Evolutionary conservation across 2,329 filamentous ascomycete genomes (phyloP).

Genomic region (Berkeleyomyces basicola): DNA sequence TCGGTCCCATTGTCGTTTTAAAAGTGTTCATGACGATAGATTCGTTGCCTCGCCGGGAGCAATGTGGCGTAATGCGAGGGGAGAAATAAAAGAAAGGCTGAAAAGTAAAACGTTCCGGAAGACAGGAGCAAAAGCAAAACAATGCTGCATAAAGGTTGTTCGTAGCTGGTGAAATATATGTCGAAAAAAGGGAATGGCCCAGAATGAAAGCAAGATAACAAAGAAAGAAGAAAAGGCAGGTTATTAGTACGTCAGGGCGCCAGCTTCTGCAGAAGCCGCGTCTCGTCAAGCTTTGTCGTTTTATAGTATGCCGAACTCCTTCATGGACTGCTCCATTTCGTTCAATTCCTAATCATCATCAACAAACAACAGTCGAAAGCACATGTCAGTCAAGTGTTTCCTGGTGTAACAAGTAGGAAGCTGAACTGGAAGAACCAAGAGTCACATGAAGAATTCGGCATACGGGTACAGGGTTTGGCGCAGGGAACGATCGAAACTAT

Average conservation of each 20-base stretch:
- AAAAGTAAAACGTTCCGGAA: not conserved
- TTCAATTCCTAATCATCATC: constrained; percentile 16
- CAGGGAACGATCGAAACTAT: not conserved
- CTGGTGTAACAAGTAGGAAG: not conserved
- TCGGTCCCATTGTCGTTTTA: not conserved
- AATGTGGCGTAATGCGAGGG: not conserved
- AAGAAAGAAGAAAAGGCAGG: not conserved
- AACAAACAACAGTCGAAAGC: constrained; percentile 5
- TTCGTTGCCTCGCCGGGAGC: not conserved
- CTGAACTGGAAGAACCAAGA: not conserved
- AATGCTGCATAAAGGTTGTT: constrained; percentile 5
- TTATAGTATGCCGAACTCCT: constrained; percentile 27
- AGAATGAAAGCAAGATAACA: not conserved
- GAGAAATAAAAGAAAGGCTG: constrained; percentile 3
- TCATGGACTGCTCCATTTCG: constrained; percentile 23
- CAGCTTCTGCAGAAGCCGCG: not conserved
- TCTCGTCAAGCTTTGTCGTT: not conserved
- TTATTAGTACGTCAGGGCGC: not conserved
- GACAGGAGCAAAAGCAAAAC: constrained; percentile 7
- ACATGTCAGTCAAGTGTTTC: not conserved
- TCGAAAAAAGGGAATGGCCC: not conserved
- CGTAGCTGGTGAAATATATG: constrained; percentile 4
- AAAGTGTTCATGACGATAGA: not conserved
- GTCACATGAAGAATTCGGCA: not conserved
- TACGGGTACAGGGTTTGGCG: not conserved